A percentile compares a stretch with the other conserved stretches of the same genome.
Evolutionary conservation across 257 asterid genomes (phyloP).

Genomic region (Nicotiana knightiana): DNA sequence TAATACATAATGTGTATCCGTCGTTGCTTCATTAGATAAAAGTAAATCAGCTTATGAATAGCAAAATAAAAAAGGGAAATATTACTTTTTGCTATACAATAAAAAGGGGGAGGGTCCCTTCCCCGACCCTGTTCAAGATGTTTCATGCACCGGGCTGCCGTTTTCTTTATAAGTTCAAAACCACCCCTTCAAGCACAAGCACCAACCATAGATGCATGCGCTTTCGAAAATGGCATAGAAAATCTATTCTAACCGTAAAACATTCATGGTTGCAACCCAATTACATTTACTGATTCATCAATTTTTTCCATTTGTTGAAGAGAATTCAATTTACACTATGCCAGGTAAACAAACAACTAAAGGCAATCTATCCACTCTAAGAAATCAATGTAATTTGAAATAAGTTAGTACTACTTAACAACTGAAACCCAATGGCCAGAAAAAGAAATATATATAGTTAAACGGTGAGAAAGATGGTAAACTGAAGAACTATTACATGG

Average conservation of each 20-base stretch:
- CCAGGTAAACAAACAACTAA: neutral
- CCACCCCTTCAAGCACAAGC: neutral
- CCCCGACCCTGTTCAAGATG: too few relatives aligned
- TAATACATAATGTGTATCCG: too few relatives aligned
- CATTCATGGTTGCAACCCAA: neutral
- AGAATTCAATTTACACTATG: neutral
- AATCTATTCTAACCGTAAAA: neutral
- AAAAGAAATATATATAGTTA: too few relatives aligned
- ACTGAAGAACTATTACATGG: neutral
- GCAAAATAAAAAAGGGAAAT: neutral
- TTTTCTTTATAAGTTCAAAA: neutral
- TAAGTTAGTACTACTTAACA: neutral
- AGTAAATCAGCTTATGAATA: neutral
- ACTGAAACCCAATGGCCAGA: neutral
- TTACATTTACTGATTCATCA: neutral
- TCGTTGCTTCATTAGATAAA: neutral
- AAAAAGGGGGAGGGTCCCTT: too few relatives aligned
- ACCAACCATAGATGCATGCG: neutral
- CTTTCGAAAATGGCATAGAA: neutral
- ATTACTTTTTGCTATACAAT: neutral
- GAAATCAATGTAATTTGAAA: neutral
- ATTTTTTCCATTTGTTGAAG: neutral
- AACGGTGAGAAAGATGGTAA: too few relatives aligned
- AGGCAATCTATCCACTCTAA: neutral
- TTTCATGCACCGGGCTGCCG: too few relatives aligned